A percentile compares a stretch with the other conserved stretches of the same genome.
Evolutionary conservation across 495 filamentous ascomycete genomes (phyloP).

Genomic region (Staphylotrichum longicolle): DNA sequence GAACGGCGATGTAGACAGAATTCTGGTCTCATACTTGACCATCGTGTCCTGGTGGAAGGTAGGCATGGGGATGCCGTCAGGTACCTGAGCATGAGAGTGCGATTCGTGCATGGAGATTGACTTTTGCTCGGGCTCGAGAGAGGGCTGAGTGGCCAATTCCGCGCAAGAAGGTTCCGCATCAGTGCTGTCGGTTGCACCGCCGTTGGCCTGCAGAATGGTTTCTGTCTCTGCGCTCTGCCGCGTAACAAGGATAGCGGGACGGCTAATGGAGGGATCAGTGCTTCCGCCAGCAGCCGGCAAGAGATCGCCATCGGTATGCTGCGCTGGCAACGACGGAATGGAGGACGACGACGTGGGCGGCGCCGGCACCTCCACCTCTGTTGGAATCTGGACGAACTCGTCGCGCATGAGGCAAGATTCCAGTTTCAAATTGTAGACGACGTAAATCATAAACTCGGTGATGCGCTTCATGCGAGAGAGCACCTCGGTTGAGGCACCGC

Average conservation of each 20-base stretch:
- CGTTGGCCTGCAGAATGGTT: constrained; percentile 15
- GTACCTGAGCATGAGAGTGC: constrained; percentile 53
- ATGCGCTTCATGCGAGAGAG: constrained; percentile 84
- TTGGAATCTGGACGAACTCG: constrained; percentile 85
- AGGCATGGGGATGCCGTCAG: constrained; percentile 84
- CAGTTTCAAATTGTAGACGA: constrained; percentile 94
- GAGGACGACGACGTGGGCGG: constrained; percentile 7
- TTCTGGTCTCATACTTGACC: constrained; percentile 82
- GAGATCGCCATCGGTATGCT: constrained; percentile 29
- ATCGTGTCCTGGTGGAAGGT: constrained; percentile 95
- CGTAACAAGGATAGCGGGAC: constrained; percentile 26
- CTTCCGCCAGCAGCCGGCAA: neutral
- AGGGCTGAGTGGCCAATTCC: constrained; percentile 12
- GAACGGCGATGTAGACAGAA: constrained; percentile 94
- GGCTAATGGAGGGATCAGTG: constrained; percentile 2
- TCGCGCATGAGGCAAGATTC: constrained; percentile 96
- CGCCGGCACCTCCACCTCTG: constrained; percentile 42
- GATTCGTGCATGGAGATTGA: constrained; percentile 47
- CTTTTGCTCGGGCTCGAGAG: constrained; percentile 28
- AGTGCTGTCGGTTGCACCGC: neutral
- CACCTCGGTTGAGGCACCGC: constrained; percentile 68
- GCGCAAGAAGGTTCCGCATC: constrained; percentile 15
- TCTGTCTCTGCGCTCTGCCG: constrained; percentile 30
- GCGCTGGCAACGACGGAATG: constrained; percentile 21
- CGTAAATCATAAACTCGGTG: constrained; percentile 98